Evolutionary conservation across 495 filamentous ascomycete genomes (phyloP).

Genomic region (Penicillium daleae): DNA sequence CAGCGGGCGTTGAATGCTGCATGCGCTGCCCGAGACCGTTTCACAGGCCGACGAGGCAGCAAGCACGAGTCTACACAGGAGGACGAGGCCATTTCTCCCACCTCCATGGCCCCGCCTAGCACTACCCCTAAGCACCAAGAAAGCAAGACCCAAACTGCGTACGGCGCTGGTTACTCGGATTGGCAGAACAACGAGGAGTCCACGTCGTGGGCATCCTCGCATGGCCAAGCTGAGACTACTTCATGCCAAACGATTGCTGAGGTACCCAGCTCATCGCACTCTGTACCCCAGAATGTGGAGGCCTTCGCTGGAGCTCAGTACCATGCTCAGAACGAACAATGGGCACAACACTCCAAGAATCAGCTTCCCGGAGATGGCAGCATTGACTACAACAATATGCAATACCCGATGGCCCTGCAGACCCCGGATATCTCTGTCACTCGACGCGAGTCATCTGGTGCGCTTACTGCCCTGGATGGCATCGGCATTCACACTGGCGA

Average conservation of each 20-base stretch:
- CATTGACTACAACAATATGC: slow-evolving; percentile 37
- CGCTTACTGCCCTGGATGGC: slow-evolving; percentile 44
- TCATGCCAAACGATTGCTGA: slow-evolving; percentile 30
- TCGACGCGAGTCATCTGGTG: slow-evolving; percentile 47
- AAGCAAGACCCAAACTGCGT: slow-evolving; percentile 20
- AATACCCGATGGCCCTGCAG: slow-evolving; percentile 40
- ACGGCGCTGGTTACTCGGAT: slow-evolving; percentile 35
- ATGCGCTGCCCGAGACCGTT: slow-evolving; percentile 45
- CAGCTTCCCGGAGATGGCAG: slow-evolving; percentile 28
- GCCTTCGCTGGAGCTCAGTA: slow-evolving; percentile 26
- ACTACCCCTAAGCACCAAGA: slow-evolving; percentile 13
- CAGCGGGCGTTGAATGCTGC: slow-evolving; percentile 52
- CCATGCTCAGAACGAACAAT: slow-evolving; percentile 32
- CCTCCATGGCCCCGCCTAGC: slow-evolving; percentile 36
- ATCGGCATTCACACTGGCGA: slow-evolving; percentile 45
- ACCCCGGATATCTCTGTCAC: slow-evolving; percentile 38
- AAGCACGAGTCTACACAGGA: slow-evolving; percentile 24
- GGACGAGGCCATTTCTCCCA: slow-evolving; percentile 38
- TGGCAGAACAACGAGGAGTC: slow-evolving; percentile 40
- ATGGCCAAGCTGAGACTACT: slow-evolving; percentile 30
- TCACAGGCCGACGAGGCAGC: slow-evolving; percentile 27
- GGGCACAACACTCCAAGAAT: slow-evolving; percentile 32
- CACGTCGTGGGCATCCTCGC: slow-evolving; percentile 39
- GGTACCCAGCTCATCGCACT: slow-evolving; percentile 23
- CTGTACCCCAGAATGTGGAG: slow-evolving; percentile 22